A percentile compares a stretch with the other conserved stretches of the same genome.
Conservation (phyloP, 805 yeast species). For the Yarrowia sp. region DNA sequence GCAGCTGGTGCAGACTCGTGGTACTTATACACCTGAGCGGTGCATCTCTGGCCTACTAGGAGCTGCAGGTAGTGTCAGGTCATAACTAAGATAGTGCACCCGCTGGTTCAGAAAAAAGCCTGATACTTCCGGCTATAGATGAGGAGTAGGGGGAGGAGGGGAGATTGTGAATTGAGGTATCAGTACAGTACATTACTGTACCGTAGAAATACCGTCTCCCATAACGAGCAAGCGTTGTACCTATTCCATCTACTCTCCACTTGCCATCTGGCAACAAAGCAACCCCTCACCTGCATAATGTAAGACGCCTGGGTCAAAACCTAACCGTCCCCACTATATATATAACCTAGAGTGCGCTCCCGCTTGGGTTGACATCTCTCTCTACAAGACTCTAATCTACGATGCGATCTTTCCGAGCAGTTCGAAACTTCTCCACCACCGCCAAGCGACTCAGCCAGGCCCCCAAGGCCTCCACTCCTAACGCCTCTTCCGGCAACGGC, state of each 20-base stretch:
- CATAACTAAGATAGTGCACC: not conserved
- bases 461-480: slow-evolving; percentile 18
- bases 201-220: no score
- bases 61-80: not conserved
- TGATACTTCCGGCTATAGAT: not conserved
- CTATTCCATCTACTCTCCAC: no score
- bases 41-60: not conserved
- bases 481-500: slow-evolving; percentile 24
- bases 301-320: not conserved
- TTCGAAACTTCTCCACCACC: slow-evolving; percentile 14
- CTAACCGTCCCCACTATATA: slow-evolving; percentile 15
- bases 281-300: slow-evolving; percentile 20
- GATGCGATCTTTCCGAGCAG: slow-evolving; percentile 24
- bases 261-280: not conserved
- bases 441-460: slow-evolving; percentile 18
- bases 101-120: not conserved
- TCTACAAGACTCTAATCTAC: not conserved
- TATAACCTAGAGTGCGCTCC: not conserved
- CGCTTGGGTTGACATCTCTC: not conserved
- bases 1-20: not conserved
- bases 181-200: no score
- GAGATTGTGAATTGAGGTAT: no score
- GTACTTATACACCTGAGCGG: not conserved
- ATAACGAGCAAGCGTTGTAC: no score
- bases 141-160: not conserved